These are phyloP conservation scores for Heliosperma pusillum DNA, from an alignment of 148 eudicot genomes.

Conservation along the genomic window DNA sequence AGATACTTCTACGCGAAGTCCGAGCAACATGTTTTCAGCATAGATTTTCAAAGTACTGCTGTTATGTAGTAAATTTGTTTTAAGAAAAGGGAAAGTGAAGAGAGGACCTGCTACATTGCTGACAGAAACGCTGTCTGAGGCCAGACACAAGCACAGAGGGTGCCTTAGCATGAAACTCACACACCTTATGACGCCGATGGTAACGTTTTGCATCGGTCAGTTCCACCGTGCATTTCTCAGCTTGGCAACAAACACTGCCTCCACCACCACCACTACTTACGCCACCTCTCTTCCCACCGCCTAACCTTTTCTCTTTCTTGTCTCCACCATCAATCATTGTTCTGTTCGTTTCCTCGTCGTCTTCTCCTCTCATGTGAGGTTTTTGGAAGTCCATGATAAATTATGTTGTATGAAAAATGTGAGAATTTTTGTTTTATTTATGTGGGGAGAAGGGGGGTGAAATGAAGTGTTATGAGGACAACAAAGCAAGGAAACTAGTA, in stretches of 20 bases:
- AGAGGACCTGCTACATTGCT: conserved; percentile 55
- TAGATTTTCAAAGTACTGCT: no score
- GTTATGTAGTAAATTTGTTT: background rate
- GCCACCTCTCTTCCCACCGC: background rate
- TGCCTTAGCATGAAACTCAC: conserved; percentile 48
- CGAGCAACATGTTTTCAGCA: no score
- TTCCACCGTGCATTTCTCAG: conserved; percentile 41
- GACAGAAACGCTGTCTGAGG: conserved; percentile 42
- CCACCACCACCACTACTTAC: background rate
- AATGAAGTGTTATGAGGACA: no score
- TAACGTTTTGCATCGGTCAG: conserved; percentile 36
- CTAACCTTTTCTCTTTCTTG: background rate
- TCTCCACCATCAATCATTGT: background rate
- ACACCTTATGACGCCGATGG: conserved; percentile 53
- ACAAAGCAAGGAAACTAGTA: background rate
- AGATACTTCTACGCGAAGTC: no score
- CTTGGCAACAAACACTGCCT: conserved; percentile 30
- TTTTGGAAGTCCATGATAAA: background rate
- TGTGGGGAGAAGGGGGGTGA: background rate
- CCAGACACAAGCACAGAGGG: conserved; percentile 35
- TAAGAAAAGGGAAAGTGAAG: background rate
- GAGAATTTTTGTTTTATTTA: background rate
- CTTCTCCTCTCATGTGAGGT: background rate
- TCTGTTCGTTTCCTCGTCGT: background rate
- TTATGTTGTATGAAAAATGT: background rate